Conservation (phyloP, 1,284 basidiomycete genomes). For the Sporisorium reilianum region DNA sequence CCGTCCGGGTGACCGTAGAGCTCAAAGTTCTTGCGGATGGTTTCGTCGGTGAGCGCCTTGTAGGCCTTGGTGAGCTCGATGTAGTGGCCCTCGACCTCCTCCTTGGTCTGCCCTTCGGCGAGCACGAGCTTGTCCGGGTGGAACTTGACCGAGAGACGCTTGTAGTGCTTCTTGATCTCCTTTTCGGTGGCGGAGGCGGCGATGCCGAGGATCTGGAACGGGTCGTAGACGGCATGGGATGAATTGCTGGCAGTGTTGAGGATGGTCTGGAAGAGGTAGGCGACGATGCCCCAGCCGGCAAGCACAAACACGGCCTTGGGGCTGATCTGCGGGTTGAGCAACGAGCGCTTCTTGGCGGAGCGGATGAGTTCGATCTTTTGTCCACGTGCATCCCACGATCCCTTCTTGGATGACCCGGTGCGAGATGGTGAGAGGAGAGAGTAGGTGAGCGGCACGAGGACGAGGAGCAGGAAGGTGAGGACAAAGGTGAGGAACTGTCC, state of each 20-base stretch:
- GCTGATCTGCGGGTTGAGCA: slow-evolving; percentile 59
- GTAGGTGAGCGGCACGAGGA: slow-evolving; percentile 67
- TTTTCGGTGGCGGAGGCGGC: slow-evolving; percentile 83
- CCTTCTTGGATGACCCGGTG: slow-evolving; percentile 30
- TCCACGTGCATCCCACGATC: slow-evolving; percentile 62
- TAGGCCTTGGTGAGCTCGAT: slow-evolving; percentile 98
- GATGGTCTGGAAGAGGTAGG: slow-evolving; percentile 77
- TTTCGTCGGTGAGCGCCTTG: slow-evolving; percentile 94
- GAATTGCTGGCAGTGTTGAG: slow-evolving; percentile 74
- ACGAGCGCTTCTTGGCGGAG: slow-evolving; percentile 33
- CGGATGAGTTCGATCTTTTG: slow-evolving; percentile 60
- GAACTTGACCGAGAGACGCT: slow-evolving; percentile 76
- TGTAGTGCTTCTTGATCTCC: slow-evolving; percentile 96
- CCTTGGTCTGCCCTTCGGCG: slow-evolving; percentile 83
- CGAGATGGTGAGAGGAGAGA: slow-evolving; percentile 46
- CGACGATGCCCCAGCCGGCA: slow-evolving; percentile 82
- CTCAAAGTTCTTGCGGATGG: slow-evolving; percentile 89
- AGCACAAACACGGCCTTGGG: slow-evolving; percentile 70
- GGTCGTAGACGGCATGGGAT: slow-evolving; percentile 77
- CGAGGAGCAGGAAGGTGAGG: slow-evolving; percentile 65
- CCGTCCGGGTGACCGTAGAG: slow-evolving; percentile 97
- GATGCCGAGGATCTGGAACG: slow-evolving; percentile 93
- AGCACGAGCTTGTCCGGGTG: slow-evolving; percentile 97
- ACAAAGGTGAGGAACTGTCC: slow-evolving; percentile 68
- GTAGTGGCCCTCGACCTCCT: slow-evolving; percentile 88